Conservation (phyloP, 148 eudicot genomes). For the Pharnaceum exiguum region DNA sequence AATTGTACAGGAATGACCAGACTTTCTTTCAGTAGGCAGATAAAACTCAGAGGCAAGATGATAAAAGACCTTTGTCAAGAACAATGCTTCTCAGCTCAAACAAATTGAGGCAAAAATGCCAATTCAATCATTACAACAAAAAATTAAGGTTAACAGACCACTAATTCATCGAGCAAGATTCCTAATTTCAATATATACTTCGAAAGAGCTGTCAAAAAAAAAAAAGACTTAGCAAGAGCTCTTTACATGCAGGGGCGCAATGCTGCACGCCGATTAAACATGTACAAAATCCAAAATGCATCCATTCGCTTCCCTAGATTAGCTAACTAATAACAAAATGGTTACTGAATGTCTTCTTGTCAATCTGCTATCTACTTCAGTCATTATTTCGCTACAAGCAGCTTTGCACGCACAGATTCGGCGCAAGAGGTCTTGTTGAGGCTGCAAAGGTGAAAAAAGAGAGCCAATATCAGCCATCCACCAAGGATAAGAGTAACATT, state of each 20-base stretch:
- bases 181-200: too few relatives aligned
- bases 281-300: conserved; percentile 13
- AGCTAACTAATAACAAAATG: background rate
- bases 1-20: too few relatives aligned
- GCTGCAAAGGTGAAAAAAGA: conserved; percentile 35
- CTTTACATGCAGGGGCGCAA: conserved; percentile 4
- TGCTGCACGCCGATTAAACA: background rate
- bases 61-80: too few relatives aligned
- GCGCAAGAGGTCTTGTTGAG: conserved; percentile 47
- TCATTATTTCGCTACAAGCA: conserved; percentile 47
- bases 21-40: too few relatives aligned
- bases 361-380: background rate
- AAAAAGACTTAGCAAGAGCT: conserved; percentile 8
- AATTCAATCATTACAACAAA: too few relatives aligned
- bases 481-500: background rate
- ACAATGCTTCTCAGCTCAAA: too few relatives aligned
- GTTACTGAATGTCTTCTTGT: background rate
- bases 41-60: too few relatives aligned
- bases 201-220: background rate
- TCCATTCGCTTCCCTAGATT: conserved; percentile 7
- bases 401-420: conserved; percentile 51
- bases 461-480: background rate
- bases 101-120: too few relatives aligned
- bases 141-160: too few relatives aligned
- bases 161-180: too few relatives aligned